Percentiles rank a stretch among this genome's conserved stretches.
These are phyloP conservation scores for Oryza rufipogon DNA, from an alignment of 176 grass and related monocot species.

Conservation along the genomic window DNA sequence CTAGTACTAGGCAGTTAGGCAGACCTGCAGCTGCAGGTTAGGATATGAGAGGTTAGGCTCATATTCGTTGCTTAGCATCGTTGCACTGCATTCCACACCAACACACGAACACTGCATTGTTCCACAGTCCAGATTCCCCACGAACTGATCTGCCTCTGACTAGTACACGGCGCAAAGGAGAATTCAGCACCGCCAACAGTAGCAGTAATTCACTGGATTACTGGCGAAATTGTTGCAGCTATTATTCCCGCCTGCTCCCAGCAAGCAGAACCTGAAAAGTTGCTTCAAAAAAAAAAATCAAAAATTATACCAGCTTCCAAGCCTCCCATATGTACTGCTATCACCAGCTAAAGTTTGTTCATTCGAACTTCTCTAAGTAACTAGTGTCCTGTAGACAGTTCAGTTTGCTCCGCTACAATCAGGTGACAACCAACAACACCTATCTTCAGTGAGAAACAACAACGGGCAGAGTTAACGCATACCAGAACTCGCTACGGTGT, in stretches of 20 bases:
- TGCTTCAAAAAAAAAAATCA: not conserved
- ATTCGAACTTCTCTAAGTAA: too few relatives aligned
- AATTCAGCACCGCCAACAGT: not conserved
- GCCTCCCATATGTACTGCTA: not conserved
- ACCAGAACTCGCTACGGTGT: not conserved
- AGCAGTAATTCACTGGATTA: not conserved
- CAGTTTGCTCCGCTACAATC: not conserved
- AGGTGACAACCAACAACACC: not conserved
- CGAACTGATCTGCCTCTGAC: not conserved
- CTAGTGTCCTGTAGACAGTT: not conserved
- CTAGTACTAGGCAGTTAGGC: conserved; percentile 23
- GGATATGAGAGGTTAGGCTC: conserved; percentile 30
- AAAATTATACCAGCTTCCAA: not conserved
- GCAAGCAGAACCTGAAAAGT: not conserved
- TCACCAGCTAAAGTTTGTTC: too few relatives aligned
- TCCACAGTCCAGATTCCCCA: conserved; percentile 30
- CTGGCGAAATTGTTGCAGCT: too few relatives aligned
- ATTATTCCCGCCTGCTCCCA: not conserved
- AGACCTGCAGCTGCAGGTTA: conserved; percentile 36
- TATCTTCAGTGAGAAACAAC: not conserved
- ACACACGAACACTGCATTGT: too few relatives aligned
- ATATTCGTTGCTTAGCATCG: conserved; percentile 59
- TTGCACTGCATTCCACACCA: not conserved
- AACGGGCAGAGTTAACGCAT: not conserved
- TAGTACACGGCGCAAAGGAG: not conserved